Evolutionary conservation across 1,284 basidiomycete species (phyloP), one percentile per base, ranked within the genome.

Genomic region (Golubevia sp.): DNA sequence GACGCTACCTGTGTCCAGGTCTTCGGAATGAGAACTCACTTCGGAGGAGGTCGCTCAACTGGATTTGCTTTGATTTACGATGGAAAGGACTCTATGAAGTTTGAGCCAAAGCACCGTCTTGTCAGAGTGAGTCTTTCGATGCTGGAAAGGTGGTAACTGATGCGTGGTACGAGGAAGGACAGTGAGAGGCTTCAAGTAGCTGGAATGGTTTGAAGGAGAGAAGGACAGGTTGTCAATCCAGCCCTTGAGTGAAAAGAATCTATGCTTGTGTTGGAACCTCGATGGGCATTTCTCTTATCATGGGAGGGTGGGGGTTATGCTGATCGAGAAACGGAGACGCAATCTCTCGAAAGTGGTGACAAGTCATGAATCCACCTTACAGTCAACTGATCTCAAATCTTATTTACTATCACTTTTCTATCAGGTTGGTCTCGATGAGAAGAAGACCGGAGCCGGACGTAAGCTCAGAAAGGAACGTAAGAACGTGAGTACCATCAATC

Each of bases 391-490:
- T n/a, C n/a, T n/a, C n/a, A n/a, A n/a, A n/a, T n/a, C n/a, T n/a
- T n/a, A n/a, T 20, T n/a, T 27, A 20, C 34, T 54, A n/a, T 21
- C 44, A 58, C 52, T 55, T 61, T 21, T 34, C 34, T 26, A 18
- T 34, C 69, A 75, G 73, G 66, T 73, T 30, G 80, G 80, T 50
- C 68, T 82, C 52, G 71, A 67, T 62, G 61, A 68, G 61, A 83
- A 83, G 80, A 67, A 79, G 67, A 79, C 81, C 66, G 79, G 80
- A 74, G 68, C 80, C 57, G 78, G 76, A 61, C 77, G 80, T 56
- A 83, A 83, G 78, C 73, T 83, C 58, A 75, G 80, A 67, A 83
- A 83, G 71, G 80, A 83, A 73, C 71, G 80, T 60, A 83, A 83
- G 79, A 83, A 83, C 38, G 38, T 44, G 38, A 44, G 30, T 34